phyloP scores from a whole-genome alignment of 2,329 filamentous ascomycete genomes.

The Fusarium hostae region DNA sequence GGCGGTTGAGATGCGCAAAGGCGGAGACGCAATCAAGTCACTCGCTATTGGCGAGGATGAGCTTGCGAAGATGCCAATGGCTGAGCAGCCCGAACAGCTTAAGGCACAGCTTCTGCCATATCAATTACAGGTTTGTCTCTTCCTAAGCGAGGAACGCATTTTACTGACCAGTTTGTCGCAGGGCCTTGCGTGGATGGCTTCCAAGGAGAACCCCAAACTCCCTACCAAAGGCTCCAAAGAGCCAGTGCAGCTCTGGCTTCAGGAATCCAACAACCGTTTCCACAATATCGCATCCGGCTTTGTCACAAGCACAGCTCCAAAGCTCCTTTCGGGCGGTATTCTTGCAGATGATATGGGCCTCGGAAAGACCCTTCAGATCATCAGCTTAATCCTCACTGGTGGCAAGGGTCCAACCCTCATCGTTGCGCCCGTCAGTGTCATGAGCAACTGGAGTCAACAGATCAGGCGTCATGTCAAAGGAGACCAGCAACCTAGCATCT shows the following conservation, averaged over 20 bases:
- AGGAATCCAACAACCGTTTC: conserved; percentile 61
- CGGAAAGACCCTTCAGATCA: conserved; percentile 88
- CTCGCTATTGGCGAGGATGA: conserved; percentile 77
- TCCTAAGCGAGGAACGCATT: neutral
- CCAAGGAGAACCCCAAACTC: conserved; percentile 76
- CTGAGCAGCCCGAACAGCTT: conserved; percentile 72
- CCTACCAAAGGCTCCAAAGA: conserved; percentile 69
- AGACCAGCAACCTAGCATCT: conserved; percentile 71
- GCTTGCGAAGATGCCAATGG: conserved; percentile 77
- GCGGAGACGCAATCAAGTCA: conserved; percentile 72
- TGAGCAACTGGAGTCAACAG: conserved; percentile 91
- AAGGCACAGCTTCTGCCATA: conserved; percentile 79
- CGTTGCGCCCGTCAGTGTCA: conserved; percentile 82
- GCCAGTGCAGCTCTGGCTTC: conserved; percentile 81
- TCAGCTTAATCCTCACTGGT: conserved; percentile 76
- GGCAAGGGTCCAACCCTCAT: conserved; percentile 76
- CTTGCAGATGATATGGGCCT: conserved; percentile 92
- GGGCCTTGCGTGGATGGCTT: conserved; percentile 83
- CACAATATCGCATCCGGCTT: conserved; percentile 72
- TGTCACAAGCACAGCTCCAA: conserved; percentile 65
- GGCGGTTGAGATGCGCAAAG: conserved; percentile 72
- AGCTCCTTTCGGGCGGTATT: conserved; percentile 81
- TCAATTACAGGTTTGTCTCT: conserved; percentile 68
- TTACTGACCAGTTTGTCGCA: conserved; percentile 53
- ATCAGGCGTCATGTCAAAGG: conserved; percentile 76